Conservation (phyloP, 805 yeast genomes). For the Candida tammaniensis region DNA sequence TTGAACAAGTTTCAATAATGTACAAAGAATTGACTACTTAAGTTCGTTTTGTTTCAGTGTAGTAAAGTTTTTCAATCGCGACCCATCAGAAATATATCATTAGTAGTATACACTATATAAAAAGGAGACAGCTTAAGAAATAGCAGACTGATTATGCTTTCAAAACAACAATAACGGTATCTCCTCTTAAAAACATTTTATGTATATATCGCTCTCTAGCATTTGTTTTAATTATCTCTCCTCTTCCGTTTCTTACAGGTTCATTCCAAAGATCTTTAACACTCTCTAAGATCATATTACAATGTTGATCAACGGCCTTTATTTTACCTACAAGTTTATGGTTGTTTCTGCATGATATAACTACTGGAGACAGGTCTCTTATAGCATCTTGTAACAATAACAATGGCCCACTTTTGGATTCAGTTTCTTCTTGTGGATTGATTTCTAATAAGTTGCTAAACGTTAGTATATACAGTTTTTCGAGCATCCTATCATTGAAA, state of each 20-base stretch:
- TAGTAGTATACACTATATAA: not conserved
- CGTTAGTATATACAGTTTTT: no score
- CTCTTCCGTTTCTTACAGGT: slow-evolving; percentile 56
- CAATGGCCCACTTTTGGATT: no score
- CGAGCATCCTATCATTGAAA: no score
- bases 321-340: slow-evolving; percentile 88
- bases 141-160: slow-evolving; percentile 28
- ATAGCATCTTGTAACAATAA: slow-evolving; percentile 83
- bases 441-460: no score
- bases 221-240: slow-evolving; percentile 66
- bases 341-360: slow-evolving; percentile 88
- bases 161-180: slow-evolving; percentile 83
- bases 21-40: no score
- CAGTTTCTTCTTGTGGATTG: no score
- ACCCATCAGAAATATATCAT: no score
- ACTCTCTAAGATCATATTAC: slow-evolving; percentile 88
- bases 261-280: slow-evolving; percentile 87
- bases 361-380: slow-evolving; percentile 67
- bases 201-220: slow-evolving; percentile 73
- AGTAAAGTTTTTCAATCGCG: no score
- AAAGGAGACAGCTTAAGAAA: not conserved
- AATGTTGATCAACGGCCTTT: slow-evolving; percentile 93
- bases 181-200: slow-evolving; percentile 92
- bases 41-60: no score
- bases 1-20: no score